Conservation (phyloP, 2,329 filamentous ascomycete species). For the Aureobasidium sp. region DNA sequence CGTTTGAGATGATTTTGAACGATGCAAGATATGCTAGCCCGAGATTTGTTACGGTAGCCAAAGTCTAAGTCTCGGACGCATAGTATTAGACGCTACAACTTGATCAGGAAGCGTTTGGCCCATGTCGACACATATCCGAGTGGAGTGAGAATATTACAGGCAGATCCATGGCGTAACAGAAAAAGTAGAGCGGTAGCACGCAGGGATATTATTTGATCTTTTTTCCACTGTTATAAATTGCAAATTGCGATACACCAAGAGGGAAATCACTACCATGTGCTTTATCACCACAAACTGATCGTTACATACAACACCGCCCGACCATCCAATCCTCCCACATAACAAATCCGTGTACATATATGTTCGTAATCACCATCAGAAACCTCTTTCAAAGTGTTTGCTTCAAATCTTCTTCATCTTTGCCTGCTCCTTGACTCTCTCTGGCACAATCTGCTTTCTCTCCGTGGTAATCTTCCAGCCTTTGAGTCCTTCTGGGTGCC, state of each 20-base stretch:
- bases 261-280: too few relatives aligned
- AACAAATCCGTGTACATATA: too few relatives aligned
- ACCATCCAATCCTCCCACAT: too few relatives aligned
- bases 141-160: background rate
- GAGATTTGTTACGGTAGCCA: background rate
- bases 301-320: too few relatives aligned
- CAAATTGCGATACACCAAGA: too few relatives aligned
- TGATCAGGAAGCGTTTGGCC: background rate
- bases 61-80: background rate
- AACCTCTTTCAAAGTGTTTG: background rate
- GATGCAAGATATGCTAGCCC: background rate
- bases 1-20: conserved; percentile 16
- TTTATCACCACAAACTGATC: too few relatives aligned
- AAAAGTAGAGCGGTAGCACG: conserved; percentile 2
- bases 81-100: background rate
- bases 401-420: conserved; percentile 38
- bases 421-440: conserved; percentile 42
- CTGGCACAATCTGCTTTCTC: conserved; percentile 46
- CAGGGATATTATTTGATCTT: background rate
- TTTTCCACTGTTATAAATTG: background rate
- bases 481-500: conserved; percentile 35
- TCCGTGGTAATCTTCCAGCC: conserved; percentile 48
- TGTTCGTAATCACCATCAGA: too few relatives aligned
- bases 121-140: background rate
- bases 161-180: conserved; percentile 7